Percentiles rank a stretch among this genome's conserved stretches.
Evolutionary conservation across 2,329 filamentous ascomycete species (phyloP).

Genomic region (Pestalotiopsis sp.): DNA sequence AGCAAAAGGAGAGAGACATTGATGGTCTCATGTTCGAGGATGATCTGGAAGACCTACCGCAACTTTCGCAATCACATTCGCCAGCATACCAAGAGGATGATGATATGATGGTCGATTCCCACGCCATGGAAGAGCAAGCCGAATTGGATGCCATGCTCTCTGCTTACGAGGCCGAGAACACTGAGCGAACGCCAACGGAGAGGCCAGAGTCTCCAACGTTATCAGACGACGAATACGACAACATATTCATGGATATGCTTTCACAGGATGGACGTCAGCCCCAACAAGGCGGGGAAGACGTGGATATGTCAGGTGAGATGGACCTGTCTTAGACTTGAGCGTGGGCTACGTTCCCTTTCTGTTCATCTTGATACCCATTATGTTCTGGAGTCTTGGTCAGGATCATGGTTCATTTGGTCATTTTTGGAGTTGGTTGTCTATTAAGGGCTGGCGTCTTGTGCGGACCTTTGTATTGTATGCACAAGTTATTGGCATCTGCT

Average conservation of each 20-base stretch:
- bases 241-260: conserved; percentile 67
- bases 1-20: conserved; percentile 41
- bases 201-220: conserved; percentile 38
- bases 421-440: conserved; percentile 21
- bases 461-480: conserved; percentile 18
- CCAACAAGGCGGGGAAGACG: conserved; percentile 23
- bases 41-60: conserved; percentile 54
- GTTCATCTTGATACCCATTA: conserved; percentile 11
- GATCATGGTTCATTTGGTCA: conserved; percentile 22
- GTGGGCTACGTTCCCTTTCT: not conserved
- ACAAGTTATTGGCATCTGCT: conserved; percentile 19
- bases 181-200: conserved; percentile 21
- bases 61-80: conserved; percentile 28
- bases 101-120: conserved; percentile 57
- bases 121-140: conserved; percentile 53
- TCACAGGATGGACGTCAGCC: conserved; percentile 41
- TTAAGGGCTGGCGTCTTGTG: conserved; percentile 14
- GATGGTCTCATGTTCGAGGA: conserved; percentile 48
- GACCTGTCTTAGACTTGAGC: conserved; percentile 43
- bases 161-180: conserved; percentile 40
- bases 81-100: conserved; percentile 40
- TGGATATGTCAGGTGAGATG: conserved; percentile 42
- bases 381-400: conserved; percentile 6
- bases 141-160: conserved; percentile 61
- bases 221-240: conserved; percentile 63